Base-by-base conservation (phyloP, 495 filamentous ascomycete genomes). In the Neurospora tetraspora region DNA sequence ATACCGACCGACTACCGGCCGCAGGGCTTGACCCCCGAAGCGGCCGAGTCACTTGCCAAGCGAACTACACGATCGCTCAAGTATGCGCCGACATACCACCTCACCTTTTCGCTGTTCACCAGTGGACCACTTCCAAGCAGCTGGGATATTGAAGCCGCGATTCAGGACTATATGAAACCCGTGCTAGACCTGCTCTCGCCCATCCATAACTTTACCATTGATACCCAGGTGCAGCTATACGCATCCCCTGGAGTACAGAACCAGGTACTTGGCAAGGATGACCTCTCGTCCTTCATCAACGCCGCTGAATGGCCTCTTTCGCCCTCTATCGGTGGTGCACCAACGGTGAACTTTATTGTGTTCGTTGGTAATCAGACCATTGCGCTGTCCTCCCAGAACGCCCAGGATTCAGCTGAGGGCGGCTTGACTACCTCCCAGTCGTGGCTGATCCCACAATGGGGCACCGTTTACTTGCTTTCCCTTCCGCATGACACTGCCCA, bases 361-460 rank as follows among this genome's bases (percentile, higher is more conserved):
- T 98, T 95, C 76, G 89, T 97, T 43, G 86, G 86, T 4, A 83
- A 88, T 74, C 85, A 86, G 72, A 85, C 84, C 11, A 83, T 86
- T 37, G 79, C 76, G 2, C 69, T 76, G 16, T 59, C 74, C 1
- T 73, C 76, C 12, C 40, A 71, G 39, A 65, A 18, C 27, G 73
- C 42, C 70, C 72, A 69, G 84, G 92, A 65, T 36, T 31, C 53
- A 61, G 80, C 93, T 59, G 89, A 90, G 76, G 89, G 34, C 3
- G 14, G 18, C 18, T 27, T 89, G 38, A 89, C 87, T 69, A 87
- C 88, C n/a, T 92, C 90, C 2, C 94, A 91, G 43, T 96, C 93
- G 71, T 99, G 94, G 92, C 85, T 98, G 68, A 90, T 98, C 23
- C 96, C 96, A 0, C 96, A 99, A 84, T 98, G 96, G 96, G 96